Evolutionary conservation across 768 basidiomycete species (phyloP).

Genomic region (Mycena venus): DNA sequence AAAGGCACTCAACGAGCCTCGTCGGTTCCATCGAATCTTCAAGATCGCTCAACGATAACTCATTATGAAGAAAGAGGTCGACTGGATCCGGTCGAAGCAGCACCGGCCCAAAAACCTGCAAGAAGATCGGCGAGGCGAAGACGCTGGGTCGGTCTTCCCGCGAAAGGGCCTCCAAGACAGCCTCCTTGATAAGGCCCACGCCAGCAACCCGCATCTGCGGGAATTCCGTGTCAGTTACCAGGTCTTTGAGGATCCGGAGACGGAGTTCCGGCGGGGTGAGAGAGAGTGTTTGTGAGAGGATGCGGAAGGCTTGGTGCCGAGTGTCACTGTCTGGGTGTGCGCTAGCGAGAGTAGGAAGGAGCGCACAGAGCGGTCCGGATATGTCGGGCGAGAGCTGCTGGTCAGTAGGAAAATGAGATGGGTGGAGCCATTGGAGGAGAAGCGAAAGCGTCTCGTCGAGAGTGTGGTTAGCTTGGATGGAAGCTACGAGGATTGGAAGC

Average conservation of each 20-base stretch:
- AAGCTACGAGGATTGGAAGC: slow-evolving; percentile 59
- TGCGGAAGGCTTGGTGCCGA: slow-evolving; percentile 73
- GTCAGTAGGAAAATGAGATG: slow-evolving; percentile 30
- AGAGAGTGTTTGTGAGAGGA: slow-evolving; percentile 67
- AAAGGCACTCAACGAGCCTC: slow-evolving; percentile 74
- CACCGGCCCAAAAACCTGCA: slow-evolving; percentile 70
- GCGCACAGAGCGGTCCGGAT: slow-evolving; percentile 59
- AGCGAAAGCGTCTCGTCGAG: slow-evolving; percentile 75
- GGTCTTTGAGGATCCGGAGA: slow-evolving; percentile 67
- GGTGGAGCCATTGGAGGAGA: slow-evolving; percentile 56
- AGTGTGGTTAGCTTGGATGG: slow-evolving; percentile 65
- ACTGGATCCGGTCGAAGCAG: slow-evolving; percentile 71
- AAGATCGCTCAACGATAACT: slow-evolving; percentile 58
- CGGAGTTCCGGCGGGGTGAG: slow-evolving; percentile 61
- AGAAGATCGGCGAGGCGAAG: slow-evolving; percentile 68
- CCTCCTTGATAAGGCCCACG: slow-evolving; percentile 78
- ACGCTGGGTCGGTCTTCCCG: slow-evolving; percentile 46
- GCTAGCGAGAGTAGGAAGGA: slow-evolving; percentile 71
- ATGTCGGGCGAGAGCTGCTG: slow-evolving; percentile 58
- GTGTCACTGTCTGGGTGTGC: slow-evolving; percentile 69
- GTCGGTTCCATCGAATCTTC: slow-evolving; percentile 69
- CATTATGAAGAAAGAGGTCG: slow-evolving; percentile 57
- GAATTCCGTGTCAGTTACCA: slow-evolving; percentile 62
- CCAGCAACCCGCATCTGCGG: slow-evolving; percentile 80
- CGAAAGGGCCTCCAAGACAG: slow-evolving; percentile 64